Evolutionary conservation across 192 early-diverging fungal species (phyloP).

Genomic region (Podila minutissima): DNA sequence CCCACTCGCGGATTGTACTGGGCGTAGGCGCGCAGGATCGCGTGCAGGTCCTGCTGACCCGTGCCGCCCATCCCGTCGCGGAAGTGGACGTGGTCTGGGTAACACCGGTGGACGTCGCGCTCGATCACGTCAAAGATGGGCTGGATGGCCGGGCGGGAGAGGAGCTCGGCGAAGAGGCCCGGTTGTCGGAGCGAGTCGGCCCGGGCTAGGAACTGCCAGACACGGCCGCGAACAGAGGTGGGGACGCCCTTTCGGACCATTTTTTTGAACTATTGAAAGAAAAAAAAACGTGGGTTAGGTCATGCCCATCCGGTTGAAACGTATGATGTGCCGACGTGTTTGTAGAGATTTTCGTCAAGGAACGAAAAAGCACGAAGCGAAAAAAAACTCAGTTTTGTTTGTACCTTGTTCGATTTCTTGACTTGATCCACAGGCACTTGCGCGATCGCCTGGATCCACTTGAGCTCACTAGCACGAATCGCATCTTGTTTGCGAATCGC

Average conservation of each 20-base stretch:
- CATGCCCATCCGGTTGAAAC: background rate
- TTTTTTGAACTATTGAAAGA: constrained; percentile 71
- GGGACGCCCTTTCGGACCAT: constrained; percentile 77
- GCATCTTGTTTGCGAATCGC: constrained; percentile 26
- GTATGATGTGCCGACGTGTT: background rate
- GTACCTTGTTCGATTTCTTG: constrained; percentile 51
- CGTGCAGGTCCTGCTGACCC: constrained; percentile 83
- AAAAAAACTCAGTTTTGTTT: background rate
- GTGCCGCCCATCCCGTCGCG: constrained; percentile 69
- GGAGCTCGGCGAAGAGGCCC: constrained; percentile 54
- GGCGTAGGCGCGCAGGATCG: constrained; percentile 86
- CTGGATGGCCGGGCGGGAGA: constrained; percentile 41
- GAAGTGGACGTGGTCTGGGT: constrained; percentile 90
- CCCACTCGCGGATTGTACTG: constrained; percentile 86
- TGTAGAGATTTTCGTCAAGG: no score
- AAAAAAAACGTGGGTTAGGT: background rate
- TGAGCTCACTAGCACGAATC: constrained; percentile 33
- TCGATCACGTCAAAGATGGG: constrained; percentile 92
- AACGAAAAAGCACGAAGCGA: background rate
- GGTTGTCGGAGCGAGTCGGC: constrained; percentile 58
- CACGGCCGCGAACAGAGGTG: constrained; percentile 70
- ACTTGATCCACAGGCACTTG: constrained; percentile 40
- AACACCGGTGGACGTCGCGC: constrained; percentile 87
- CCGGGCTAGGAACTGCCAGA: constrained; percentile 76
- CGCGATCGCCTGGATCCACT: constrained; percentile 49